A percentile compares a stretch with the other conserved stretches of the same genome.
Conservation (phyloP, 75 land plant genomes). For the Ceratopteris richardii region DNA sequence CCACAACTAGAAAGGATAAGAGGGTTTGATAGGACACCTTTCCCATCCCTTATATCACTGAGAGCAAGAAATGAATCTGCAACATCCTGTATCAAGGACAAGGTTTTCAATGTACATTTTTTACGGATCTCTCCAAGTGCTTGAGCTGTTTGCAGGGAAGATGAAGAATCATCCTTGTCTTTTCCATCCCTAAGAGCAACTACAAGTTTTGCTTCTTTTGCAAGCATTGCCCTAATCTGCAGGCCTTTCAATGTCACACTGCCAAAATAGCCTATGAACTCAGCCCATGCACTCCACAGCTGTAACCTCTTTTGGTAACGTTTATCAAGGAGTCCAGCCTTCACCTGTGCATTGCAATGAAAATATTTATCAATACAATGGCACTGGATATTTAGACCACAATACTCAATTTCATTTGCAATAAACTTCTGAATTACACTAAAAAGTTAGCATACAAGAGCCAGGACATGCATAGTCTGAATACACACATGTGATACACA, state of each 20-base stretch:
- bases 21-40: slow-evolving; percentile 48
- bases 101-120: slow-evolving; percentile 49
- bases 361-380: no score
- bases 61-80: slow-evolving; percentile 83
- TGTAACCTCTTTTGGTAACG: slow-evolving; percentile 34
- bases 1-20: slow-evolving; percentile 72
- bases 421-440: no score
- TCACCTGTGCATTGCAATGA: slow-evolving; percentile 21
- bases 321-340: slow-evolving; percentile 62
- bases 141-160: slow-evolving; percentile 7
- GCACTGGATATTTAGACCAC: no score
- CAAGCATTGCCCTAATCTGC: slow-evolving; percentile 38
- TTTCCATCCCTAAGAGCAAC: slow-evolving; percentile 17
- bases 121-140: slow-evolving; percentile 34
- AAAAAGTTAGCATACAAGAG: no score
- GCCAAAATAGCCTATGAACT: slow-evolving; percentile 82
- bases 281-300: slow-evolving; percentile 76
- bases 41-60: slow-evolving; percentile 65
- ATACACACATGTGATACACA: no score
- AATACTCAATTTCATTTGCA: no score
- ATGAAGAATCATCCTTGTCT: slow-evolving; percentile 7
- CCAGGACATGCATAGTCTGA: no score
- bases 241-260: slow-evolving; percentile 52
- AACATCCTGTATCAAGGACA: slow-evolving; percentile 80
- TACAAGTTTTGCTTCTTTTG: slow-evolving; percentile 28